Conservation (phyloP, 495 filamentous ascomycete species). For the Podospora pseudocomata region DNA sequence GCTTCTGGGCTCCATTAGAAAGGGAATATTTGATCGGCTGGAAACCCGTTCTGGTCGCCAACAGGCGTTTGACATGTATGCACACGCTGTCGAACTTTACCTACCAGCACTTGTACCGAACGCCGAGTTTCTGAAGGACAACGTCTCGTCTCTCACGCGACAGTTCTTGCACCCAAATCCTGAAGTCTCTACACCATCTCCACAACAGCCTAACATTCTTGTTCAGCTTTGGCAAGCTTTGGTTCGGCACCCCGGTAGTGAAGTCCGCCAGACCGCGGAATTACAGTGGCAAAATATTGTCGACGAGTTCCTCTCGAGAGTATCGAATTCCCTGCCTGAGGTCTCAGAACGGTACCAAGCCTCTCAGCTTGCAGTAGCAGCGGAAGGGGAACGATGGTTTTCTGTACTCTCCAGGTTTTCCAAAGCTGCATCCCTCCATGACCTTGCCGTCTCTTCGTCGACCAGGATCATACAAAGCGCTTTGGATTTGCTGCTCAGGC, state of each 20-base stretch:
- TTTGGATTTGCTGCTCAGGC: slow-evolving; percentile 35
- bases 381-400: slow-evolving; percentile 62
- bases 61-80: slow-evolving; percentile 71
- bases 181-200: slow-evolving; percentile 35
- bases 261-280: slow-evolving; percentile 14
- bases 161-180: slow-evolving; percentile 39
- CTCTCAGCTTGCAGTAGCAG: slow-evolving; percentile 64
- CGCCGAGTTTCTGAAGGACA: slow-evolving; percentile 43
- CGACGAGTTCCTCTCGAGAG: slow-evolving; percentile 53
- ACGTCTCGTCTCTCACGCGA: slow-evolving; percentile 38
- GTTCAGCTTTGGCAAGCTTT: slow-evolving; percentile 33
- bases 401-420: slow-evolving; percentile 41
- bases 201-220: slow-evolving; percentile 28
- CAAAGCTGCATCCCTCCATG: slow-evolving; percentile 5
- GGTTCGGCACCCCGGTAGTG: slow-evolving; percentile 23
- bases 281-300: slow-evolving; percentile 54
- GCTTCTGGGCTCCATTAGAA: slow-evolving; percentile 61
- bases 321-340: slow-evolving; percentile 70
- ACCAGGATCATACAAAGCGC: slow-evolving; percentile 33
- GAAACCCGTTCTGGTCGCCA: slow-evolving; percentile 64
- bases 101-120: slow-evolving; percentile 30
- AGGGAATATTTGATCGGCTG: slow-evolving; percentile 66
- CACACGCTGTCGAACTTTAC: slow-evolving; percentile 53
- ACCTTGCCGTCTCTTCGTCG: slow-evolving; percentile 17
- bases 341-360: slow-evolving; percentile 68